Evolutionary conservation across 2,329 filamentous ascomycete species (phyloP).

Genomic region (Penicillium concentricum): DNA sequence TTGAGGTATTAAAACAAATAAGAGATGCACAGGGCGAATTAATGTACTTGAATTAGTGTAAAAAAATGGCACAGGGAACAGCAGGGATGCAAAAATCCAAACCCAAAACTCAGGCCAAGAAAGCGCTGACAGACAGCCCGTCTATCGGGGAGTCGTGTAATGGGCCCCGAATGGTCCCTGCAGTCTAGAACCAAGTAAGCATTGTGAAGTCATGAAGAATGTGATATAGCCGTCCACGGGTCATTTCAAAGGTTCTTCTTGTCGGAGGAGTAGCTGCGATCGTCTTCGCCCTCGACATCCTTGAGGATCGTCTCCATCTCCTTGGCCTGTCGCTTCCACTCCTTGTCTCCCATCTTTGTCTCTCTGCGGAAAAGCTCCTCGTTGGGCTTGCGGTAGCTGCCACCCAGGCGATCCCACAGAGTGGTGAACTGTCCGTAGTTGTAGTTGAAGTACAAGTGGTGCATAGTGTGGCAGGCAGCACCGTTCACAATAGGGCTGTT

Average conservation of each 20-base stretch:
- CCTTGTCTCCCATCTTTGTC: slow-evolving; percentile 76
- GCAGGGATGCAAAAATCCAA: not conserved
- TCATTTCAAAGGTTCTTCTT: slow-evolving; percentile 36
- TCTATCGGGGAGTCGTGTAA: not conserved
- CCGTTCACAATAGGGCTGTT: slow-evolving; percentile 92
- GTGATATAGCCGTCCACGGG: not conserved
- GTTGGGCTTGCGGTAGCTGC: slow-evolving; percentile 84
- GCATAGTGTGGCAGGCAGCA: slow-evolving; percentile 91
- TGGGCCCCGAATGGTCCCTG: not conserved
- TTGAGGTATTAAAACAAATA: slow-evolving; percentile 19
- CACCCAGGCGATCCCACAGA: slow-evolving; percentile 83
- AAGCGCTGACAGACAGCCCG: not conserved
- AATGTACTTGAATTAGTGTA: slow-evolving; percentile 13
- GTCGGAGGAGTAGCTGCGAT: slow-evolving; percentile 42
- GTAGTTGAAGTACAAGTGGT: slow-evolving; percentile 84
- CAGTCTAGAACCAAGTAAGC: slow-evolving; percentile 1
- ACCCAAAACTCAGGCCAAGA: not conserved
- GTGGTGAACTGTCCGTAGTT: slow-evolving; percentile 97
- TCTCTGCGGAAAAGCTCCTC: slow-evolving; percentile 80
- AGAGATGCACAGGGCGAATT: slow-evolving; percentile 13
- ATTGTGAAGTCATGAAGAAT: slow-evolving; percentile 4
- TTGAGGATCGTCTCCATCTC: slow-evolving; percentile 75
- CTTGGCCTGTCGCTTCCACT: slow-evolving; percentile 74
- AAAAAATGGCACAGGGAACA: not conserved
- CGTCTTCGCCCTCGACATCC: slow-evolving; percentile 64